Percentiles rank a stretch among this genome's conserved stretches.
Conservation (phyloP, 2,329 filamentous ascomycete genomes). For the Apiospora aurea region DNA sequence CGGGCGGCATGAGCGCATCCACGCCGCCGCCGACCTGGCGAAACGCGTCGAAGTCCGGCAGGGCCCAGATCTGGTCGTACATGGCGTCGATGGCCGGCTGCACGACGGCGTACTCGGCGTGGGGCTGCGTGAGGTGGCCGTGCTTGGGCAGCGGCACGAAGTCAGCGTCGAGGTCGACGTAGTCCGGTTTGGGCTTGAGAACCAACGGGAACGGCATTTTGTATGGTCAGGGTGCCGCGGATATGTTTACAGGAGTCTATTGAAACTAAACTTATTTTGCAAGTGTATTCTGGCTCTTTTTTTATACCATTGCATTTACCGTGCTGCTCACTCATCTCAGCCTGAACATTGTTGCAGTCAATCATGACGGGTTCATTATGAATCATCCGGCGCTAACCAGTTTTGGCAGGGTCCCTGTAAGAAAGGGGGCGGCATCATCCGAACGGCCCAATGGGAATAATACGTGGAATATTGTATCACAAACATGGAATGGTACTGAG, state of each 20-base stretch:
- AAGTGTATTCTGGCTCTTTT: not conserved
- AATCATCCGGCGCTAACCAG: not conserved
- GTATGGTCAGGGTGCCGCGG: too few species aligned
- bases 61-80: slow-evolving; percentile 39
- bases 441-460: not conserved
- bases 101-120: slow-evolving; percentile 40
- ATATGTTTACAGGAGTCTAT: too few species aligned
- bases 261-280: too few species aligned
- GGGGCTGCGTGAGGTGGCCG: slow-evolving; percentile 44
- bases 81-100: slow-evolving; percentile 38
- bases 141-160: slow-evolving; percentile 46
- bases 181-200: slow-evolving; percentile 39
- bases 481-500: too few species aligned
- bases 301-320: not conserved
- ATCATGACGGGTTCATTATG: slow-evolving; percentile 5
- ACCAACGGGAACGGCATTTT: not conserved
- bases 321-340: not conserved
- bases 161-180: slow-evolving; percentile 37
- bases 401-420: not conserved
- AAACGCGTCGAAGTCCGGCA: slow-evolving; percentile 30
- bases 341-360: not conserved
- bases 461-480: not conserved
- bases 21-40: slow-evolving; percentile 35
- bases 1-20: slow-evolving; percentile 37
- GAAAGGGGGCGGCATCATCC: not conserved